Conservation (phyloP, 345 rosid genomes). For the Arabis hirsuta region DNA sequence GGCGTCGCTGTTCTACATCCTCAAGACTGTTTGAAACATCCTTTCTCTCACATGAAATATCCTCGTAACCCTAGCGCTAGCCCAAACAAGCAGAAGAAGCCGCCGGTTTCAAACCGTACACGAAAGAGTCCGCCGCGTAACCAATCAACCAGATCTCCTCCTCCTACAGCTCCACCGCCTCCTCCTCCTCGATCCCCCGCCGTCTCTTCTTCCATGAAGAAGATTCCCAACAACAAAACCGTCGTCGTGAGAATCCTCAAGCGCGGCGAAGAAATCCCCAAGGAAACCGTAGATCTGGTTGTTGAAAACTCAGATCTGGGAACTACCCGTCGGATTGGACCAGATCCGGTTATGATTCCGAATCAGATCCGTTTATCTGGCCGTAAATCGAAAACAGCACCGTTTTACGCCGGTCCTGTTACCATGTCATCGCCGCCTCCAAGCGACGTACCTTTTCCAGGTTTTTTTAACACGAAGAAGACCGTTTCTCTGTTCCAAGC, state of each 20-base stretch:
- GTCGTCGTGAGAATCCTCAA: conserved; percentile 62
- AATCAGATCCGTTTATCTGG: conserved; percentile 43
- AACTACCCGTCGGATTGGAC: conserved; percentile 45
- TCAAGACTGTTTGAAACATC: conserved; percentile 48
- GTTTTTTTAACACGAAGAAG: conserved; percentile 57
- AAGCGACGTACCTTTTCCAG: conserved; percentile 85
- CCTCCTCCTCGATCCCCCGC: conserved; percentile 30
- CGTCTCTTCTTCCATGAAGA: conserved; percentile 19
- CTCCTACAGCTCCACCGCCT: conserved; percentile 36
- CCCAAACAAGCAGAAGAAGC: conserved; percentile 38
- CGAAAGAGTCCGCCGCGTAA: conserved; percentile 51
- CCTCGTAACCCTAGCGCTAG: conserved; percentile 41
- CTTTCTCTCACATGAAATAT: conserved; percentile 45
- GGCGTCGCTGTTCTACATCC: conserved; percentile 71
- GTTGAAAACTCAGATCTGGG: conserved; percentile 42
- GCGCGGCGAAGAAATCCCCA: conserved; percentile 60
- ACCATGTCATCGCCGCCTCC: conserved; percentile 88
- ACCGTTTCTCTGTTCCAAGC: conserved; percentile 17
- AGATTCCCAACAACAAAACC: background rate
- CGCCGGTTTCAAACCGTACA: conserved; percentile 48
- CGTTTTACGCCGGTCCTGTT: conserved; percentile 79
- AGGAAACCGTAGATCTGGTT: conserved; percentile 12
- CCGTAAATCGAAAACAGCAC: conserved; percentile 24
- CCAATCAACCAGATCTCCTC: conserved; percentile 29
- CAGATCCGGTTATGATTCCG: conserved; percentile 44